Base-by-base conservation (phyloP, 2,329 filamentous ascomycete species). In the Penicillium sp. region DNA sequence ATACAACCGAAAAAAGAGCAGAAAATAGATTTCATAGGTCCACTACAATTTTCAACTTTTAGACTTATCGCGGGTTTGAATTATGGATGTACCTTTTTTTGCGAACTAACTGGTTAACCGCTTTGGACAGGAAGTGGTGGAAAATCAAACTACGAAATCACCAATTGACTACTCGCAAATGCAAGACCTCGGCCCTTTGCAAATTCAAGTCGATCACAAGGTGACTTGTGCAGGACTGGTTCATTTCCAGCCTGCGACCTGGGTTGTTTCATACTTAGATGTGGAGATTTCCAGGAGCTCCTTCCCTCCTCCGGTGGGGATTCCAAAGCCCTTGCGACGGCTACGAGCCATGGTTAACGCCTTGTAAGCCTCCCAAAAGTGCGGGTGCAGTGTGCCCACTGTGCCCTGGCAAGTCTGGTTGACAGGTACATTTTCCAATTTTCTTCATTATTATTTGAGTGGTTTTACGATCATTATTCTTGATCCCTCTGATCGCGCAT, bases 281-380 rank as follows among this genome's bases (percentile, higher is more conserved):
- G 66, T 68, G 67, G 67, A 67, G 67, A 69, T 68, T 69, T 58
- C 55, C 61, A 60, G 66, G 61, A 62, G 61, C 57, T 59, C 57
- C 58, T 43, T 37, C 42, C 34, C 54, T 52, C n/a, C 20, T 53
- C 28, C 28, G 25, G 51, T 39, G 50, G 50, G 62, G 60, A 61
- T 57, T 54, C 8, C 51, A 50, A 38, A 42, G 38, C 49, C 45
- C 39, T 31, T 53, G 55, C 54, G 47, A 60, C 60, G 54, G 54
- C 52, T 61, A 52, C 47, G 60, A 62, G 54, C 60, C 58, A 67
- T 57, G 60, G 63, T 56, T 52, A 55, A 55, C 47, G 53, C 54
- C 50, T 4, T 10, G 11, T 28, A 53, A 54, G 54, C 38, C 54
- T 25, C 22, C 17, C n/a, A 5, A 51, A n/a, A 14, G 48, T 49